Evolutionary conservation across 257 asterid species (phyloP).

Genomic region (Solanum lycopersicoides): DNA sequence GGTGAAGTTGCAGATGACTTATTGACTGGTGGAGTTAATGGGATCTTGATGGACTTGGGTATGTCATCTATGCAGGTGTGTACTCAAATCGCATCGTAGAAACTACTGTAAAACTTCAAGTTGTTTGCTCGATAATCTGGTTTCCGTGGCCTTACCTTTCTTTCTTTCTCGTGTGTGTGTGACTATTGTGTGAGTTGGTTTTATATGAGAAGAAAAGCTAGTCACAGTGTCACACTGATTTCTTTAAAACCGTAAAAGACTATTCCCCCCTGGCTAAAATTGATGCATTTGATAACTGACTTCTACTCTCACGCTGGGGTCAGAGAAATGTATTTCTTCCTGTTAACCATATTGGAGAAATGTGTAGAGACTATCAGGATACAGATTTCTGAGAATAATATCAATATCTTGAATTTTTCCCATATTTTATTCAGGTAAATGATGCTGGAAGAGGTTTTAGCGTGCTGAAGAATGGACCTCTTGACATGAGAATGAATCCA

Average conservation of each 20-base stretch:
- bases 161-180: background rate
- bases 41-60: constrained; percentile 94
- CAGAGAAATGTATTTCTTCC: background rate
- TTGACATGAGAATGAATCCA: constrained; percentile 98
- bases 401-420: background rate
- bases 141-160: background rate
- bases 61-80: constrained; percentile 99
- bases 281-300: background rate
- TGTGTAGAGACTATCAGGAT: background rate
- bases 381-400: background rate
- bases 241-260: background rate
- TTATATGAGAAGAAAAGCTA: background rate
- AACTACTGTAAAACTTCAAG: background rate
- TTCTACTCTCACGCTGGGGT: background rate
- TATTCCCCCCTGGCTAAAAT: background rate
- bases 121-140: background rate
- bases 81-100: background rate
- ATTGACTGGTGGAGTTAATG: constrained; percentile 45
- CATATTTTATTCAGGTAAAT: constrained; percentile 47
- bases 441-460: constrained; percentile 87
- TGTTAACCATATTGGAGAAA: background rate
- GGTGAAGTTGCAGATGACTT: constrained; percentile 33
- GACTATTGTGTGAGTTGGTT: background rate
- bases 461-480: constrained; percentile 84
- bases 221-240: background rate